Evolutionary conservation across 345 rosid genomes (phyloP).

Genomic region (Camelina sativa): DNA sequence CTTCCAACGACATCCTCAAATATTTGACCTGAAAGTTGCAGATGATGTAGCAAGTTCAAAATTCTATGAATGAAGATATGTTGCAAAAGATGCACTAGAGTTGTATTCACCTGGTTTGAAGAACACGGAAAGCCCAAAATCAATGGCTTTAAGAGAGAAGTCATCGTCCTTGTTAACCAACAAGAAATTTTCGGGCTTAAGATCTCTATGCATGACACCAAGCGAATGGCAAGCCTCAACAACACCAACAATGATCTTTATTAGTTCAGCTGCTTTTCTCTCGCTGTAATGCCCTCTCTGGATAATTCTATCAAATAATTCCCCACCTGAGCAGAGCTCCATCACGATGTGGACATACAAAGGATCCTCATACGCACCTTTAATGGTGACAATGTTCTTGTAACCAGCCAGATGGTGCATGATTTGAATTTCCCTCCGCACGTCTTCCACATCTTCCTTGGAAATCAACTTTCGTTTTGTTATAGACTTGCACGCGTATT

Average conservation of each 20-base stretch:
- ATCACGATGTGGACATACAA: slow-evolving; percentile 88
- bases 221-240: slow-evolving; percentile 97
- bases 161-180: slow-evolving; percentile 96
- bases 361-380: slow-evolving; percentile 94
- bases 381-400: slow-evolving; percentile 87
- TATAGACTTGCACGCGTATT: slow-evolving; percentile 97
- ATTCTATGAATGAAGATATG: background rate
- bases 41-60: slow-evolving; percentile 25
- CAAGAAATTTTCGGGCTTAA: slow-evolving; percentile 97
- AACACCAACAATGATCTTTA: slow-evolving; percentile 91
- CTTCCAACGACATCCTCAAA: slow-evolving; percentile 98
- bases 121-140: slow-evolving; percentile 96
- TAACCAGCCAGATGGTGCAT: slow-evolving; percentile 99
- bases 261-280: slow-evolving; percentile 94
- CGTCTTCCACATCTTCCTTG: slow-evolving; percentile 96
- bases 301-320: slow-evolving; percentile 90
- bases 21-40: slow-evolving; percentile 65
- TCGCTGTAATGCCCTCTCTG: slow-evolving; percentile 98
- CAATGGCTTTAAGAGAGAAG: slow-evolving; percentile 97
- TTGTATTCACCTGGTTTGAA: slow-evolving; percentile 80
- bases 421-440: slow-evolving; percentile 95
- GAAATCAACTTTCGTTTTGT: slow-evolving; percentile 92
- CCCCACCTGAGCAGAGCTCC: slow-evolving; percentile 99
- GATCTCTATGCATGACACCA: slow-evolving; percentile 98
- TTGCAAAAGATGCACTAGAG: slow-evolving; percentile 18